phyloP scores from a whole-genome alignment of 2,329 filamentous ascomycete genomes.

The Colletotrichum cordylinicola region DNA sequence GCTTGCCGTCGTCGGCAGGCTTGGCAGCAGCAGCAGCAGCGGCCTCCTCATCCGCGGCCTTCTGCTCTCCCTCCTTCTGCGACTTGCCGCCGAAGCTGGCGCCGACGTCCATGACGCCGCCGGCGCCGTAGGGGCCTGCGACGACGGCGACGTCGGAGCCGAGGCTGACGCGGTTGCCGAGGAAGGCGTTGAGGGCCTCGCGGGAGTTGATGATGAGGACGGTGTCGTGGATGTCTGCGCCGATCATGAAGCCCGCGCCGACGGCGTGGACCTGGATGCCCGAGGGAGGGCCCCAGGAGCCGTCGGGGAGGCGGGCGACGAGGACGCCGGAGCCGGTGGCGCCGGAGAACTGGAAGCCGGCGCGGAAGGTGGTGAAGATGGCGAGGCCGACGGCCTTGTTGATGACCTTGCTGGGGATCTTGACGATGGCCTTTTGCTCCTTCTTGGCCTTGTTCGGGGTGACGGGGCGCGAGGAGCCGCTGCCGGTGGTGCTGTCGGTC shows the following conservation, averaged over 20 bases:
- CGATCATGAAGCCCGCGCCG: constrained; percentile 80
- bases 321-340: constrained; percentile 71
- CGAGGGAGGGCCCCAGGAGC: constrained; percentile 79
- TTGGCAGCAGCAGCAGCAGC: constrained; percentile 4
- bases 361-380: constrained; percentile 75
- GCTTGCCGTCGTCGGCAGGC: constrained; percentile 34
- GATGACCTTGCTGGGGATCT: constrained; percentile 65
- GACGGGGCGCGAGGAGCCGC: not conserved
- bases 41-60: constrained; percentile 10
- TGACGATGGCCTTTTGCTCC: constrained; percentile 55
- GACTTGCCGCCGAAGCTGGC: constrained; percentile 24
- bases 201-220: constrained; percentile 85
- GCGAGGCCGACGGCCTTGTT: constrained; percentile 70
- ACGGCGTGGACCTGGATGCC: constrained; percentile 84
- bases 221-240: constrained; percentile 88
- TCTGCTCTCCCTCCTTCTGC: constrained; percentile 20
- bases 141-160: constrained; percentile 81
- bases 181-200: constrained; percentile 79
- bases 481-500: not conserved
- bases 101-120: constrained; percentile 72
- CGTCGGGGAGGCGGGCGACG: constrained; percentile 66
- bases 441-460: constrained; percentile 28
- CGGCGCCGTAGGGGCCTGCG: constrained; percentile 72
- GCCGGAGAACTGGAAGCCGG: constrained; percentile 70
- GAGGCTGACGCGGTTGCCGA: constrained; percentile 74